Base-by-base conservation (phyloP, 2,329 filamentous ascomycete species). In the Calonectria fujianensis region DNA sequence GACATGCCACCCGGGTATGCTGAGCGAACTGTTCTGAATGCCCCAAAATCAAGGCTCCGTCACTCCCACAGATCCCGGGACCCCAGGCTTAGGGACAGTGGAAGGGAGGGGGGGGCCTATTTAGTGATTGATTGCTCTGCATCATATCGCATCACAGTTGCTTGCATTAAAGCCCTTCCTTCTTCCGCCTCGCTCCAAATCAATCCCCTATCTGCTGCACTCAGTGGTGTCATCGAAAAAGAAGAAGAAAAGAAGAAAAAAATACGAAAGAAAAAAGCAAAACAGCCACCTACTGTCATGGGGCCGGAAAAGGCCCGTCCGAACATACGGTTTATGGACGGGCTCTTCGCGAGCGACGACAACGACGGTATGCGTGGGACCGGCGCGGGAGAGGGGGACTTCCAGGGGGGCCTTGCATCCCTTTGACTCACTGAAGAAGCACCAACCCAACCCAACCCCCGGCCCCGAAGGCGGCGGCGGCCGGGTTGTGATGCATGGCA, bases 281-380 rank as follows among this genome's bases (percentile, higher is more conserved):
- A 50, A 41, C 18, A 71, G 45, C 27, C 16, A 70, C 37, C 29
- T 35, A 57, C 54, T 18, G n/a, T n/a, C 37, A 63, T 50, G 51
- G 72, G 72, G 39, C 67, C 72, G 72, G 72, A 70, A 73, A 73
- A 73, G 66, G 39, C 72, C 61, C 66, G 72, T 65, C 67, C 67
- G 67, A 70, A 69, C 63, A 66, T 68, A 45, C 48, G 45, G 64
- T 31, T 41, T 39, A 39, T 16, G 11, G 11, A 16, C 20, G 45
- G 45, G 24, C 51, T 41, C 37, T 5, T 50, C 37, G 50, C 50
- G 32, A 57, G 68, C 57, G 51, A 27, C 18, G 45, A 48, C 24
- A 31, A 31, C 18, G 45, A 48, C 48, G 45, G 29, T n/a, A 54
- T 61, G 64, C 64, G 70, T 69, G 70, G 70, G 61, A 73, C 70